phyloP scores from a whole-genome alignment of 257 asterid genomes.

The Verbena officinalis region DNA sequence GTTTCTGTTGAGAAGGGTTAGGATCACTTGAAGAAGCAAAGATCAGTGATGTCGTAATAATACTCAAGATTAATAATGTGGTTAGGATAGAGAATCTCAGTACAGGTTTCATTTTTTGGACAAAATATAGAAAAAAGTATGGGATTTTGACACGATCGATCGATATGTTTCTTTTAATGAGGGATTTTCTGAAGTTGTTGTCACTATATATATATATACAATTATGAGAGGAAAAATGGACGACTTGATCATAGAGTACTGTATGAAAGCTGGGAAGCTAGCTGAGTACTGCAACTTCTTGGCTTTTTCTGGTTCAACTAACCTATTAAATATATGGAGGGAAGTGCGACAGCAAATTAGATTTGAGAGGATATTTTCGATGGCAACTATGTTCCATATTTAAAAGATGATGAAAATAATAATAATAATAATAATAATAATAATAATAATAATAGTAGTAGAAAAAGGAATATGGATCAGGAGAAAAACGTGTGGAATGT shows the following conservation, averaged over 20 bases:
- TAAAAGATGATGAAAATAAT: not conserved
- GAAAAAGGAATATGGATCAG: no score
- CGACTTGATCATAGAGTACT: not conserved
- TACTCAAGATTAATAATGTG: not conserved
- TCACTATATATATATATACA: no score
- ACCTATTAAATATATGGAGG: constrained; percentile 16
- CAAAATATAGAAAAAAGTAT: no score
- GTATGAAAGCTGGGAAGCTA: not conserved
- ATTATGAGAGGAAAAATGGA: not conserved
- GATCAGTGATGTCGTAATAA: not conserved
- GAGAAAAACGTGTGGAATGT: no score
- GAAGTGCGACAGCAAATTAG: constrained; percentile 14
- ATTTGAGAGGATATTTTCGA: constrained; percentile 2
- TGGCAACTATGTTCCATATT: not conserved
- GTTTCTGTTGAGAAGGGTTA: constrained; percentile 24
- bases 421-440: no score
- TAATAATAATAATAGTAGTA: no score
- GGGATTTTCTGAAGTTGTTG: no score
- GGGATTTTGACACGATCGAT: no score
- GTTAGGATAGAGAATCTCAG: not conserved
- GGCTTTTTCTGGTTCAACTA: not conserved
- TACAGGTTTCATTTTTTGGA: no score
- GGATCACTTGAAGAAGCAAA: not conserved
- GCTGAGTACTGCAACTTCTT: no score
- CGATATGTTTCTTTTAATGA: no score